phyloP scores from a whole-genome alignment of 129 eudicot genomes.

The Calendula officinalis region DNA sequence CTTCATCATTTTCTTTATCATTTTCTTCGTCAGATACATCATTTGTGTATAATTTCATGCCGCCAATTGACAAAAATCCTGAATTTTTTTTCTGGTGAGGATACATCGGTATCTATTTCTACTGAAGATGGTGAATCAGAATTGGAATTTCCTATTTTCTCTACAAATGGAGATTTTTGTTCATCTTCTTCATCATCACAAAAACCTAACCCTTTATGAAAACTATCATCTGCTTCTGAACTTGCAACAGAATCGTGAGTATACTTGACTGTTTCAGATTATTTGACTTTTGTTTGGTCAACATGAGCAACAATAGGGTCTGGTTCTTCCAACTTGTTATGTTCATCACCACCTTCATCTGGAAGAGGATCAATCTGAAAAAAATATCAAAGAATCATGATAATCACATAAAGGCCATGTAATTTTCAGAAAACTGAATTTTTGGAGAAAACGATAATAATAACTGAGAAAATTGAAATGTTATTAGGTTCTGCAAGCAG shows the following conservation, averaged over 20 bases:
- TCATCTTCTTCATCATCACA: slow-evolving; percentile 40
- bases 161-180: slow-evolving; percentile 22
- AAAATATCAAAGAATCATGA: slow-evolving; percentile 12
- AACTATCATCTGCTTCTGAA: slow-evolving; percentile 49
- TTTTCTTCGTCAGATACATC: slow-evolving; percentile 64
- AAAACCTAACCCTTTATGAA: slow-evolving; percentile 83
- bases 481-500: slow-evolving; percentile 3
- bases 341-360: slow-evolving; percentile 30
- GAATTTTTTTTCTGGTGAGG: slow-evolving; percentile 49
- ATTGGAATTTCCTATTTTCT: slow-evolving; percentile 35
- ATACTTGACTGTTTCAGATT: slow-evolving; percentile 37
- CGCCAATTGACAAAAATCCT: slow-evolving; percentile 71
- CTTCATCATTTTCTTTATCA: slow-evolving; percentile 46
- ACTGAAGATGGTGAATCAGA: slow-evolving; percentile 49
- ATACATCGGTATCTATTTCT: slow-evolving; percentile 50
- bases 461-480: background rate
- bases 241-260: slow-evolving; percentile 44
- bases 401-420: background rate
- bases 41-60: slow-evolving; percentile 57
- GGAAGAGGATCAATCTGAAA: slow-evolving; percentile 43
- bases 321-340: slow-evolving; percentile 30
- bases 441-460: background rate
- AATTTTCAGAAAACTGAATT: background rate
- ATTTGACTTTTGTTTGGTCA: slow-evolving; percentile 47
- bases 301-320: slow-evolving; percentile 51